Percentiles rank a stretch among this genome's conserved stretches.
Conservation (phyloP, 345 rosid species). For the Psidium friedrichsthalianum region DNA sequence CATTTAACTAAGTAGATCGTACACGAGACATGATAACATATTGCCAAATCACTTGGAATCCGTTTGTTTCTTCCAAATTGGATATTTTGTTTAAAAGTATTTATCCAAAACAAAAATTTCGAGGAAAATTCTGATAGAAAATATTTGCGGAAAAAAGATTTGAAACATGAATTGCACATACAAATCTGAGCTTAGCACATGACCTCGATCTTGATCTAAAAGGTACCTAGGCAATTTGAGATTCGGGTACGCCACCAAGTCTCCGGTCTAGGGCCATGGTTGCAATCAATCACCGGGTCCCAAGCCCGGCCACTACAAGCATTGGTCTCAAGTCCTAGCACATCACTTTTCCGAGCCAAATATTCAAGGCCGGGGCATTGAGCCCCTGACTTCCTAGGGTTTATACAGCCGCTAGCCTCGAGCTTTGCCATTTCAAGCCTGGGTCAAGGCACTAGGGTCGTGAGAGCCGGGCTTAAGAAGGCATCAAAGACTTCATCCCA, state of each 20-base stretch:
- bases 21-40: background rate
- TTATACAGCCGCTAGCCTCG: fast-evolving
- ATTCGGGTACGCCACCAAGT: background rate
- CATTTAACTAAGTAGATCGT: background rate
- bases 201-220: background rate
- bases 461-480: background rate
- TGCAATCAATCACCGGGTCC: background rate
- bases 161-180: background rate
- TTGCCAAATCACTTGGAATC: background rate
- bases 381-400: background rate
- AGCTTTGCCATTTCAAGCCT: background rate
- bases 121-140: background rate
- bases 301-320: background rate
- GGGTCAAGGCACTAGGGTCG: background rate
- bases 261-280: background rate
- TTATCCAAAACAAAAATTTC: no score
- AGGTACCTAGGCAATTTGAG: no score
- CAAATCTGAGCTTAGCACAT: background rate
- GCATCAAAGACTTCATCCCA: background rate
- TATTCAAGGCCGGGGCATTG: background rate
- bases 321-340: background rate
- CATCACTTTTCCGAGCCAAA: background rate
- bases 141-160: background rate
- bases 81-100: background rate
- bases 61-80: background rate